Base-by-base conservation (phyloP, 495 filamentous ascomycete species). In the Filosporella fistucella region DNA sequence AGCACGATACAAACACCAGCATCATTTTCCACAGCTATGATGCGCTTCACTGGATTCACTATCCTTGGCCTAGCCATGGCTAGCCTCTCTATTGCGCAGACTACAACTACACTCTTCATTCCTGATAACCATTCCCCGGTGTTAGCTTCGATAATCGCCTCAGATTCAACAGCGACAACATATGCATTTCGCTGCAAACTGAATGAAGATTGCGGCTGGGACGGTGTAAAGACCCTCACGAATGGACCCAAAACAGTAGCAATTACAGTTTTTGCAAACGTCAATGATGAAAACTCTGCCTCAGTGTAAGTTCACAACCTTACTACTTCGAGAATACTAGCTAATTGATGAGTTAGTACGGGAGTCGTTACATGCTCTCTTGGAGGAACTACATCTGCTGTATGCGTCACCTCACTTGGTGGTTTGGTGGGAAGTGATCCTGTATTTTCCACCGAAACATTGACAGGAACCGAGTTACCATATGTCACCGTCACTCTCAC, bases 341-440 rank as follows among this genome's bases (percentile, higher is more conserved):
- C 24, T 38, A 39, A 24, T 17, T 13, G 8, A 4, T 35, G 28
- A 17, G 21, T 24, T 36, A 68, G 67, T 38, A 56, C 78, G 8
- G 70, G 68, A 12, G 66, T 45, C 0, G 66, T 76, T 3, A 72
- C 74, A 39, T 80, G 69, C 24, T 70, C 72, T 33, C 78, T 60
- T 14, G 78, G 76, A 0, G 74, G 58, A 3, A 74, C 72, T 11
- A 74, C 75, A 34, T 77, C 75, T 6, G 78, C 63, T 68, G 78
- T 80, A 49, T 80, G 75, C 21, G 75, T 71, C 72, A 57, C 57
- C 7, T 60, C 56, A 20, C 34, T 46, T n/a, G 55, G 55, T 11
- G 62, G 62, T 17, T 33, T 48, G 13, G 61, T 52, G 11, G 58
- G 58, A n/a, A 64, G 61, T 28, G 54, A 46, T 36, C 59, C 57